Base-by-base conservation (phyloP, 495 filamentous ascomycete genomes). In the Corynascus novoguineensis region DNA sequence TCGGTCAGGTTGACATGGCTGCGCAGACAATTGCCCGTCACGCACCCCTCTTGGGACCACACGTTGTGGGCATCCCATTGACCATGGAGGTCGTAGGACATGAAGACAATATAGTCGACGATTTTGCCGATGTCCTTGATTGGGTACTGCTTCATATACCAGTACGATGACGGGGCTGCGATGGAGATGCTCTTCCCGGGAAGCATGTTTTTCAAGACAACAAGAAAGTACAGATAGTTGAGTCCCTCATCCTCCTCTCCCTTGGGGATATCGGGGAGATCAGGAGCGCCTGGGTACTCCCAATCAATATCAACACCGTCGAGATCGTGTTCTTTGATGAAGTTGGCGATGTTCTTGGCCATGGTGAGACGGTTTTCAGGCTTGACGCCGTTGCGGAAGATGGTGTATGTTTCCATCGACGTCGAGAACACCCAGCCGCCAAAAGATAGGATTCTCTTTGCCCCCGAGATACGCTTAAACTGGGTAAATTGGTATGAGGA, bases 1-100 rank as follows among this genome's bases (percentile, higher is more conserved):
- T 79, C 75, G 1, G 75, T 78, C 17, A 59, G 19, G 53, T 79
- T 79, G 28, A 77, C 58, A 37, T 79, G 73, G 9, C 60, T 66
- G 8, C 72, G 63, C 2, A 76, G 67, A 52, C 73, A 76, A 46
- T 69, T 74, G 10, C 76, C 72, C 0, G 29, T 32, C 0, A 48
- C 52, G 21, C 64, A 17, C 27, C 44, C 21, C 27, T 42, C 21
- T 59, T 66, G 12, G 66, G 34, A 19, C 54, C 46, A 52, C 52
- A 51, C 6, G 59, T 52, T 10, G 59, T 57, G 17, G 22, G 44
- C 31, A 4, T 55, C 53, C 57, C 57, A 53, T 17, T 55, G 53
- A 25, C 53, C 53, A n/a, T 55, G 53, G 1, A 55, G 32, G 5
- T 55, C 53, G 42, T 55, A 55, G 0, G 53, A 38, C 53, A 55